Conservation (phyloP, 306 rosid species). For the Erythrophleum fordii region DNA sequence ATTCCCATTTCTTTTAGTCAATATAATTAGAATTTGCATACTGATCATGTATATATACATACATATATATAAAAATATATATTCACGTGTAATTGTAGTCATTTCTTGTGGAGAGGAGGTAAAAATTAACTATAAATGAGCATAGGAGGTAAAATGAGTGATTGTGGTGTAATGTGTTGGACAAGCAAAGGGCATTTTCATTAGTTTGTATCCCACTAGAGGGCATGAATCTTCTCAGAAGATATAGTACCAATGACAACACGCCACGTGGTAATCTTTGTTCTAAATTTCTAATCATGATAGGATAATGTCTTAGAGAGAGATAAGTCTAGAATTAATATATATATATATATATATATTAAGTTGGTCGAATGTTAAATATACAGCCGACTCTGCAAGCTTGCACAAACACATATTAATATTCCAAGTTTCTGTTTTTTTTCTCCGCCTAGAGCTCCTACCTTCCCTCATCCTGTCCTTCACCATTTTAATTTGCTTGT, state of each 20-base stretch:
- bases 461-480: neutral
- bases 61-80: too few relatives aligned
- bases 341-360: constrained; percentile 43
- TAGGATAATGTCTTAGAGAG: constrained; percentile 43
- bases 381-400: constrained; percentile 1
- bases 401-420: constrained; percentile 17
- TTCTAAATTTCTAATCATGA: constrained; percentile 31
- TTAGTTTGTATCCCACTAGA: constrained; percentile 31
- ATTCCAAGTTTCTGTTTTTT: constrained; percentile 12
- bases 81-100: too few relatives aligned
- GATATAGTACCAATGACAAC: constrained; percentile 44
- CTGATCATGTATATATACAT: too few relatives aligned
- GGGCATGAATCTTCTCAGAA: constrained; percentile 54
- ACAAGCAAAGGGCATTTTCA: constrained; percentile 3
- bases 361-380: constrained; percentile 53
- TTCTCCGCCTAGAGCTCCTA: neutral
- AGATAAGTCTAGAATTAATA: constrained; percentile 47
- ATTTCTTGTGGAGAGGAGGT: too few relatives aligned
- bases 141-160: too few relatives aligned
- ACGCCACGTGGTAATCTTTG: constrained; percentile 49
- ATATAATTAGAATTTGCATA: too few relatives aligned
- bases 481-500: neutral
- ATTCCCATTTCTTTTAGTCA: too few relatives aligned
- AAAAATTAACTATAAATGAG: too few relatives aligned
- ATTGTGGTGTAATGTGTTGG: neutral